Conservation (phyloP, 1,284 basidiomycete species). For the Cutaneotrichosporon dermatis region DNA sequence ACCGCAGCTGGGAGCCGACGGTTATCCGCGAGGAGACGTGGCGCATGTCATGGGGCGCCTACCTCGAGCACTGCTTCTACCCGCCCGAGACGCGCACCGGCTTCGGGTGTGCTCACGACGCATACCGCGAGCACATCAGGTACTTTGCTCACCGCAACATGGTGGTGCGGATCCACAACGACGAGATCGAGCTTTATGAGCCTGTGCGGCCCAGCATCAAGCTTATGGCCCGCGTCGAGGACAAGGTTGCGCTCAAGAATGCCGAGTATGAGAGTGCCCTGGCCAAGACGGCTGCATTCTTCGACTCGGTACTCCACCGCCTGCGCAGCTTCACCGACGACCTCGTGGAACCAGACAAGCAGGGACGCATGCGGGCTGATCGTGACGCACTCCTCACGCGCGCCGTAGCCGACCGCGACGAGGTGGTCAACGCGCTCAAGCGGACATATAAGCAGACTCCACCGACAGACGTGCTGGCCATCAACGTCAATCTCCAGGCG, state of each 20-base stretch:
- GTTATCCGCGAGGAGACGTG: slow-evolving; percentile 90
- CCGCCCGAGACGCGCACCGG: slow-evolving; percentile 71
- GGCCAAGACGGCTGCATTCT: slow-evolving; percentile 62
- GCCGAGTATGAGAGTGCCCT: slow-evolving; percentile 75
- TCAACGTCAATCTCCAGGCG: slow-evolving; percentile 80
- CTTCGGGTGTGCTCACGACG: slow-evolving; percentile 82
- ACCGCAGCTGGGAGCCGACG: slow-evolving; percentile 77
- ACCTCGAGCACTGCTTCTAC: slow-evolving; percentile 55
- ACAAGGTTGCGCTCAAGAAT: slow-evolving; percentile 83
- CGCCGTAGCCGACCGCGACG: slow-evolving; percentile 68
- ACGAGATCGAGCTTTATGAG: slow-evolving; percentile 77
- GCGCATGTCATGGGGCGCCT: slow-evolving; percentile 50
- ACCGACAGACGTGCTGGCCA: slow-evolving; percentile 76
- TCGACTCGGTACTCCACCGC: slow-evolving; percentile 54
- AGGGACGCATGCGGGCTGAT: slow-evolving; percentile 32
- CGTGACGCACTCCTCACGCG: slow-evolving; percentile 58
- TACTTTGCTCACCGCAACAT: slow-evolving; percentile 69
- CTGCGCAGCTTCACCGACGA: slow-evolving; percentile 44
- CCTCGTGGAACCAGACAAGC: slow-evolving; percentile 45
- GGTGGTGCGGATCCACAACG: slow-evolving; percentile 85
- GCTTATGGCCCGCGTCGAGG: slow-evolving; percentile 77
- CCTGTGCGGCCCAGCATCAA: slow-evolving; percentile 83
- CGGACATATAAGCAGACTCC: slow-evolving; percentile 72
- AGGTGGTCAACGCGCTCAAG: slow-evolving; percentile 71
- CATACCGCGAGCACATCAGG: slow-evolving; percentile 86